Evolutionary conservation across 1,284 basidiomycete genomes (phyloP), one percentile per base, ranked within the genome.

Genomic region (Cutaneotrichosporon sp.): DNA sequence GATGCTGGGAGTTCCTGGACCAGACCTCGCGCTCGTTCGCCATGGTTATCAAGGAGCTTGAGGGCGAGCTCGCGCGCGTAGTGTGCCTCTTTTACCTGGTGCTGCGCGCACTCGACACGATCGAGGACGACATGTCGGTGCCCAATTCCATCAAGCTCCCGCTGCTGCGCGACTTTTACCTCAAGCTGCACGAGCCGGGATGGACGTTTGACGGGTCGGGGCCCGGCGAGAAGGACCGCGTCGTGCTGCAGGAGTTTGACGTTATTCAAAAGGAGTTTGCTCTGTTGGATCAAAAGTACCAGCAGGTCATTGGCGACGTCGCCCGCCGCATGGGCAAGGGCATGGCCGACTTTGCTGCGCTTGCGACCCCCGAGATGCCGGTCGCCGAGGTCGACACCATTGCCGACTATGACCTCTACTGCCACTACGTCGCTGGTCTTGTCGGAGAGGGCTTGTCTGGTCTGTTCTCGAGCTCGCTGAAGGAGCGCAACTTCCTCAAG

Each of bases 71-170:
- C 54, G 90, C 91, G 4, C 80, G 94, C 55, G 87, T 88, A 43
- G 92, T 97, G 60, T 92, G 89, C 72, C 75, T 99, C 58, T 98
- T 97, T 77, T 99, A 98, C 76, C 83, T 99, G 48, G 87, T 94
- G 4, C 81, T 99, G 7, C 84, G 94, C 22, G 94, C 84, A 1
- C 78, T 98, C 30, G 96, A 98, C 76, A 98, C 96, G 12, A 83
- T 99, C 56, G 94, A 99, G 74, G 94, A 98, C 73, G 94, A 99
- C 78, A 98, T 97, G 92, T 90, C 92, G 3, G 83, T 99, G 54
- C 81, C 88, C 1, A 87, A 92, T 72, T 78, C 84, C 12, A 76
- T 85, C 63, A 99, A 99, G 73, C 86, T 94, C 54, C 87, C 88
- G 10, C 68, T 97, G 14, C 80, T 99, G 36, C 84, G 90, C 39